Evolutionary conservation across 345 rosid genomes (phyloP), one percentile per base, ranked within the genome.

Genomic region (Ceriops tagal): DNA sequence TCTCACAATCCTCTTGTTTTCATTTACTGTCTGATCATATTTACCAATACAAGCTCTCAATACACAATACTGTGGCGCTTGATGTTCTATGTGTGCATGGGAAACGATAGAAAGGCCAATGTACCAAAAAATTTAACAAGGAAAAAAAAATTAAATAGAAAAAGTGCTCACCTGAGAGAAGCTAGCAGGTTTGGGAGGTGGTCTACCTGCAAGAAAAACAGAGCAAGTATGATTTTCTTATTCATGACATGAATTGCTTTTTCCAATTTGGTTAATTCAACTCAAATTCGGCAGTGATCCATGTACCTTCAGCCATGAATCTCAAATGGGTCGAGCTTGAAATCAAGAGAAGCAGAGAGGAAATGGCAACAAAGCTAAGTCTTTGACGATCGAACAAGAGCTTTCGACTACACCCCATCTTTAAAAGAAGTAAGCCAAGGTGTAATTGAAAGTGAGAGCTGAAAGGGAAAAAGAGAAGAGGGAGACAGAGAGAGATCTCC

Each of bases 291-390:
- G 55, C 53, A 55, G 56, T 60, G 69, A 78, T 79, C 58, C 75
- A 62, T 53, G 83, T 88, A 85, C 96, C 93, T 81, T 85, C 62
- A 68, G 79, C 87, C 71, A 68, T 74, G 74, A 66, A 78, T 76
- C 83, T 79, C 66, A 80, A 62, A 61, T 80, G 90, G 82, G 81
- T 78, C 19, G 88, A 75, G 82, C 77, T 79, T 49, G 83, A 76
- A 80, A 83, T 74, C 63, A 84, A 73, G 66, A 88, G 71, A 76
- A 82, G 52, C 66, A 85, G 22, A 34, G 85, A 74, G 22, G 77
- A 80, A 65, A 73, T 62, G 69, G 80, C 66, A 63, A 84, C 49
- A 30, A 43, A 77, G 74, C 73, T 8, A 34, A 60, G 62, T 61
- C 64, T 68, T 27, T 30, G 55, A 71, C 61, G 18, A 43, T 43